These are phyloP conservation scores for Colletotrichum kahawae DNA, from an alignment of 2,329 filamentous ascomycete genomes.

Conservation along the genomic window DNA sequence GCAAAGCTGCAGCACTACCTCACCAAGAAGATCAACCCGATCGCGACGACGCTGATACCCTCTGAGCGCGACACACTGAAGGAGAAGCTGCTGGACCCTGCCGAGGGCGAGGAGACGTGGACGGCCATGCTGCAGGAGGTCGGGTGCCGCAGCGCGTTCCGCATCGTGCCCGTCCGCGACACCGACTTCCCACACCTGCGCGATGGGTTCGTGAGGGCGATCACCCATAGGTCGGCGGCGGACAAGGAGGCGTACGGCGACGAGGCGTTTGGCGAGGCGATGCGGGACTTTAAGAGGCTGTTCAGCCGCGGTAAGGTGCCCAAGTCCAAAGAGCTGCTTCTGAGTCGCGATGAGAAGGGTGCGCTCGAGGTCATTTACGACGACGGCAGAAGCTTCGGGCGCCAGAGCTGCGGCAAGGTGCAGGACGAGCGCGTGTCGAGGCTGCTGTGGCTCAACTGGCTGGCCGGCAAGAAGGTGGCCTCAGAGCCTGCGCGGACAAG, in stretches of 20 bases:
- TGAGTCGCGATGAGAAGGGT: constrained; percentile 72
- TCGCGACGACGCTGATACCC: constrained; percentile 82
- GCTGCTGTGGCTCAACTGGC: constrained; percentile 87
- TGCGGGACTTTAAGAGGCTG: constrained; percentile 80
- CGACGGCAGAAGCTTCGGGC: constrained; percentile 48
- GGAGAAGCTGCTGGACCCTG: constrained; percentile 70
- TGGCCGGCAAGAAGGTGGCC: constrained; percentile 85
- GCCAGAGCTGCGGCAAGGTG: constrained; percentile 71
- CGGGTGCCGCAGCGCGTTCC: constrained; percentile 76
- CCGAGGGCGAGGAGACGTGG: constrained; percentile 76
- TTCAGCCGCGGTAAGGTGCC: constrained; percentile 83
- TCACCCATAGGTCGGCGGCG: constrained; percentile 73
- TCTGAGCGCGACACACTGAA: constrained; percentile 80
- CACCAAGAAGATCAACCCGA: constrained; percentile 75
- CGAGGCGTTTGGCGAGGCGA: constrained; percentile 75
- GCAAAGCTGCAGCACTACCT: constrained; percentile 79
- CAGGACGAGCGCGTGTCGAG: constrained; percentile 80
- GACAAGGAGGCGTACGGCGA: constrained; percentile 64
- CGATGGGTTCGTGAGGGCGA: constrained; percentile 87
- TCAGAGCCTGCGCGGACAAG: constrained; percentile 81
- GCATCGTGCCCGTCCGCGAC: constrained; percentile 88
- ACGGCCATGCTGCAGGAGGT: constrained; percentile 68
- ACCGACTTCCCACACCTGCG: constrained; percentile 94
- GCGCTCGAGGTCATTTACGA: constrained; percentile 72
- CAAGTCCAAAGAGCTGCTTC: constrained; percentile 78